Evolutionary conservation across 2,329 filamentous ascomycete genomes (phyloP), one percentile per base, ranked within the genome.

Genomic region (Zalaria obscura): DNA sequence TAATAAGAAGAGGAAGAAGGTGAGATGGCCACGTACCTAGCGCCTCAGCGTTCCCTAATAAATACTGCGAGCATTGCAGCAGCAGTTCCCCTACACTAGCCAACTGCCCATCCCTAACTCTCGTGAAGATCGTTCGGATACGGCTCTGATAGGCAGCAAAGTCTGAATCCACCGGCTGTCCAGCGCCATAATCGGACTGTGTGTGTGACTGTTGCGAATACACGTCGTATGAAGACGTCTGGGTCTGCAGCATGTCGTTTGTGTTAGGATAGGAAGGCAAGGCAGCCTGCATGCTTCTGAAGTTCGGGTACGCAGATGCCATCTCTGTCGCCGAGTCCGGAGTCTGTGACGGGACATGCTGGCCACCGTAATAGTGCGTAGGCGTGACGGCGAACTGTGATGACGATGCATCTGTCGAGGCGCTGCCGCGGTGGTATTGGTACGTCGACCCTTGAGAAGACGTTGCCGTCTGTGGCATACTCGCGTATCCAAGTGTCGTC

Each of bases 101-200:
- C 51, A 84, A 64, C 43, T 70, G 65, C 26, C 77, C 75, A 45
- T 76, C 68, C 41, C 72, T 72, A 41, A 85, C 79, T 48, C 80
- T 75, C 48, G 82, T 76, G 54, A 89, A 91, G 7, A 85, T 80
- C 41, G 67, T 67, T 65, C 61, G 67, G 39, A 79, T 58, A 39
- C 68, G 67, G 40, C 59, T 65, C 50, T 75, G 70, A n/a, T 32
- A 32, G 2, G 7, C 7, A 7, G 29, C 29, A 32, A 32, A 32
- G 29, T 7, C 29, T 32, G 7, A n/a, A 32, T 32, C 29, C 7
- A 32, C n/a, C 18, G n/a, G n/a, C 29, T 32, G 29, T 7, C 29
- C 29, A 7, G 29, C 29, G 7, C 7, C n/a, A 32, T 32, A 18
- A 18, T 18, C 18, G 18, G 18, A 18, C 18, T 18, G 18, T 18